Conservation (phyloP, 176 grass and related monocot genomes). For the Chrysopogon serrulatus region DNA sequence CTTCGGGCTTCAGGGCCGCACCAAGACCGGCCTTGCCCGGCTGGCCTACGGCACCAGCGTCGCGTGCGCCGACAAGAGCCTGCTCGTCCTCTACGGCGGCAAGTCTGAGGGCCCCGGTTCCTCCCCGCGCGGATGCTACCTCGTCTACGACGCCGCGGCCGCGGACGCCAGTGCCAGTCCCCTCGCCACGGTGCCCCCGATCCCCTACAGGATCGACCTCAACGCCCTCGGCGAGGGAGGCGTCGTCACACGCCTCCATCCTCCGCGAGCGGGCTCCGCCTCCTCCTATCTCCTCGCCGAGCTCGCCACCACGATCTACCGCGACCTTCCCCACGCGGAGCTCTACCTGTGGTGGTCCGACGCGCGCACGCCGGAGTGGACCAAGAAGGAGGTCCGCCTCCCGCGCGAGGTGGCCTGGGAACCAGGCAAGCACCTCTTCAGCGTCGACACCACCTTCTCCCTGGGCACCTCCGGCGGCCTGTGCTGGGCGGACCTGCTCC, state of each 20-base stretch:
- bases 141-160: too few species aligned
- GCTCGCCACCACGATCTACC: not conserved
- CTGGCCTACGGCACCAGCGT: too few species aligned
- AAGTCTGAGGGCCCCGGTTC: not conserved
- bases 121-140: not conserved
- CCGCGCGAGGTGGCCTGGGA: not conserved
- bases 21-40: too few species aligned
- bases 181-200: not conserved
- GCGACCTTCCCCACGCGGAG: not conserved
- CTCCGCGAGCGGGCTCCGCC: too few species aligned
- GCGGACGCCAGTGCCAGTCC: not conserved
- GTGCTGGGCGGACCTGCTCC: conserved; percentile 8
- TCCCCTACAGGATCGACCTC: not conserved
- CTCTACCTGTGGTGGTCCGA: conserved; percentile 2
- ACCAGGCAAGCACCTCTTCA: not conserved
- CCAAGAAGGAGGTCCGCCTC: not conserved
- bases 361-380: not conserved
- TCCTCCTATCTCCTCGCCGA: not conserved
- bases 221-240: not conserved
- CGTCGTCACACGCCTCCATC: not conserved
- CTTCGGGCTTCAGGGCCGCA: too few species aligned
- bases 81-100: not conserved
- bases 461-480: not conserved
- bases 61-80: not conserved
- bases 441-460: not conserved